Evolutionary conservation across 768 basidiomycete genomes (phyloP).

Genomic region (Amanita rubescens): DNA sequence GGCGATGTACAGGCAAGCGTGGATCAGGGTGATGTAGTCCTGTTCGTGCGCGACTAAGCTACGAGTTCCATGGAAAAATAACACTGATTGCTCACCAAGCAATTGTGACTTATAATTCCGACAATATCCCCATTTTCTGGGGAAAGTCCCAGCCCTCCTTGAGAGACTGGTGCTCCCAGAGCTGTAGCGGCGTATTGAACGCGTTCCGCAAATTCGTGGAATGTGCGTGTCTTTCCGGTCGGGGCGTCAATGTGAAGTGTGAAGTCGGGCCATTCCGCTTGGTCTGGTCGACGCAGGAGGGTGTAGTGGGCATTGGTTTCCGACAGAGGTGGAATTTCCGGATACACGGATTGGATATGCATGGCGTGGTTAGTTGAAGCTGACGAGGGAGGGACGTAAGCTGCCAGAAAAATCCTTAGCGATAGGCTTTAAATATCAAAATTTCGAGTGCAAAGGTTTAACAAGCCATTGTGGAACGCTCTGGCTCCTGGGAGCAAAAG

Average conservation of each 20-base stretch:
- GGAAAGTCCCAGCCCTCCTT: slow-evolving; percentile 52
- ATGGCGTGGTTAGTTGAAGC: too few species aligned
- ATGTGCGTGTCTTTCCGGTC: slow-evolving; percentile 39
- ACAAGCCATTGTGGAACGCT: too few species aligned
- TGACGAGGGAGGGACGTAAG: too few species aligned
- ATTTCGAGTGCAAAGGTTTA: too few species aligned
- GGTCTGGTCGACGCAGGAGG: slow-evolving; percentile 49
- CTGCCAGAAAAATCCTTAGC: too few species aligned
- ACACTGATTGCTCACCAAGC: slow-evolving; percentile 36
- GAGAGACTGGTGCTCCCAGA: slow-evolving; percentile 32
- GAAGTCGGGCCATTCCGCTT: slow-evolving; percentile 49
- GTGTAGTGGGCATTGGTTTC: slow-evolving; percentile 48
- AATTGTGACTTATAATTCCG: slow-evolving; percentile 66
- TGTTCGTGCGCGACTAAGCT: slow-evolving; percentile 4
- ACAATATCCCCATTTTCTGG: slow-evolving; percentile 47
- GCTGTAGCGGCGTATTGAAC: slow-evolving; percentile 52
- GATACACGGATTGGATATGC: slow-evolving; percentile 52
- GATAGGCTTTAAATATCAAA: too few species aligned
- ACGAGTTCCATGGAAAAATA: not conserved
- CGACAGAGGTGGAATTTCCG: slow-evolving; percentile 40
- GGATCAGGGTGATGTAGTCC: slow-evolving; percentile 29
- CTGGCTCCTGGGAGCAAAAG: too few species aligned
- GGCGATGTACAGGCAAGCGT: slow-evolving; percentile 24
- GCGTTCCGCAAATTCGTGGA: slow-evolving; percentile 40
- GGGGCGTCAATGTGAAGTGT: slow-evolving; percentile 47